Conservation (phyloP, 2,329 filamentous ascomycete genomes). For the Exophiala xenobiotica region DNA sequence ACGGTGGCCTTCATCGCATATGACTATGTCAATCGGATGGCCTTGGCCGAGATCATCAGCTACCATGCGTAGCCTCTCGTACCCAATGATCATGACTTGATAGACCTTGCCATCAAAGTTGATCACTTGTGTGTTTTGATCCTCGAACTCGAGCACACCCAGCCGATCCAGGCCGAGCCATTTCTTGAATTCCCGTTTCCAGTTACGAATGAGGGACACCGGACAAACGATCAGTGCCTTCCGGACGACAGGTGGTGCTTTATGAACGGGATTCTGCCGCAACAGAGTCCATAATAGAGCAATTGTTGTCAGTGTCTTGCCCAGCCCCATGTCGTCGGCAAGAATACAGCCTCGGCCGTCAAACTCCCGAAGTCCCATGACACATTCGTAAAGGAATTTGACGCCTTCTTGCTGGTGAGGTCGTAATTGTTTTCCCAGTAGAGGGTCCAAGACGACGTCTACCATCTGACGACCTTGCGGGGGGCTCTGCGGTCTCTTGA, state of each 20-base stretch:
- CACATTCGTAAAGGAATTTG: conserved; percentile 70
- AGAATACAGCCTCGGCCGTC: conserved; percentile 69
- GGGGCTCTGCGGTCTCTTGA: conserved; percentile 59
- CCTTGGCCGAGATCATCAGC: conserved; percentile 65
- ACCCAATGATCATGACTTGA: conserved; percentile 71
- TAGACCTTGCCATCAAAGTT: conserved; percentile 70
- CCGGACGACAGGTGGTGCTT: conserved; percentile 59
- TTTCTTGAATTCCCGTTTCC: conserved; percentile 70
- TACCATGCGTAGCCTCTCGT: conserved; percentile 66
- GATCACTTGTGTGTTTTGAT: conserved; percentile 59
- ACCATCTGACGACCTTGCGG: conserved; percentile 65
- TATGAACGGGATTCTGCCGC: conserved; percentile 67
- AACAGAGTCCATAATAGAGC: conserved; percentile 69
- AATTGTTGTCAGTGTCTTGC: conserved; percentile 73
- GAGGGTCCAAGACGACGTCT: conserved; percentile 70
- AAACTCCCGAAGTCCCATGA: conserved; percentile 68
- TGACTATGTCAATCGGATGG: conserved; percentile 65
- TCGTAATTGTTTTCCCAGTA: conserved; percentile 61
- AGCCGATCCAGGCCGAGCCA: conserved; percentile 71
- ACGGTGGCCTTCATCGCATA: conserved; percentile 68
- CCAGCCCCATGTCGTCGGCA: conserved; percentile 74
- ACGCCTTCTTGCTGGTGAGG: conserved; percentile 70
- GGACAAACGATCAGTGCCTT: conserved; percentile 73
- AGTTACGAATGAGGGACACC: conserved; percentile 70
- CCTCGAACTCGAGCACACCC: conserved; percentile 65